These are phyloP conservation scores for Quercus aquifolioides DNA, from an alignment of 306 rosid species.

Conservation along the genomic window DNA sequence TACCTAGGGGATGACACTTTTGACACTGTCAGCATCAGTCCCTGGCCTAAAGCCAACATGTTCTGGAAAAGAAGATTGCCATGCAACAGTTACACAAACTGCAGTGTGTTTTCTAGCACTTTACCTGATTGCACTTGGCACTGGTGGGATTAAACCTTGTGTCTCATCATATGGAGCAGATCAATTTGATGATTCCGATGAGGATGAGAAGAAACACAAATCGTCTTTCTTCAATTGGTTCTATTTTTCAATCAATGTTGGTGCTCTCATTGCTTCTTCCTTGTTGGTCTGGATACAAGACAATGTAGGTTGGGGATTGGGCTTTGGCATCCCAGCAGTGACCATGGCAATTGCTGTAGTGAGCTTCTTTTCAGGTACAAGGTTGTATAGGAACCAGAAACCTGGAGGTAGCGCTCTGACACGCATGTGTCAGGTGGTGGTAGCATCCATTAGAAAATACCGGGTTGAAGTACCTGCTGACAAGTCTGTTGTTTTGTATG, in stretches of 20 bases:
- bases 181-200: constrained; percentile 67
- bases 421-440: constrained; percentile 62
- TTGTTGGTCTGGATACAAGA: constrained; percentile 67
- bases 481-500: constrained; percentile 49
- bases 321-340: constrained; percentile 74
- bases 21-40: constrained; percentile 73
- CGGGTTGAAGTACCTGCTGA: constrained; percentile 47
- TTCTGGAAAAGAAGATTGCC: constrained; percentile 42
- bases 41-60: constrained; percentile 64
- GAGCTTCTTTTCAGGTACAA: constrained; percentile 71
- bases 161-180: constrained; percentile 86
- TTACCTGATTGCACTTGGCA: constrained; percentile 72
- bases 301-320: constrained; percentile 74
- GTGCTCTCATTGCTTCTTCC: constrained; percentile 70
- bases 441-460: constrained; percentile 52
- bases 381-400: constrained; percentile 58
- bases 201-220: constrained; percentile 54
- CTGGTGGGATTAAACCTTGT: constrained; percentile 86
- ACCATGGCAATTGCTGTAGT: constrained; percentile 69
- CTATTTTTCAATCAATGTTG: constrained; percentile 70
- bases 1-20: constrained; percentile 74
- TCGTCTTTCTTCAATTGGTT: constrained; percentile 83
- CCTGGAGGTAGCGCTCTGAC: constrained; percentile 76
- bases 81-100: constrained; percentile 41
- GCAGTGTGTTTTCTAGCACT: constrained; percentile 50